Evolutionary conservation across 768 basidiomycete species (phyloP), one percentile per base, ranked within the genome.

Genomic region (Crassisporium funariophilum): DNA sequence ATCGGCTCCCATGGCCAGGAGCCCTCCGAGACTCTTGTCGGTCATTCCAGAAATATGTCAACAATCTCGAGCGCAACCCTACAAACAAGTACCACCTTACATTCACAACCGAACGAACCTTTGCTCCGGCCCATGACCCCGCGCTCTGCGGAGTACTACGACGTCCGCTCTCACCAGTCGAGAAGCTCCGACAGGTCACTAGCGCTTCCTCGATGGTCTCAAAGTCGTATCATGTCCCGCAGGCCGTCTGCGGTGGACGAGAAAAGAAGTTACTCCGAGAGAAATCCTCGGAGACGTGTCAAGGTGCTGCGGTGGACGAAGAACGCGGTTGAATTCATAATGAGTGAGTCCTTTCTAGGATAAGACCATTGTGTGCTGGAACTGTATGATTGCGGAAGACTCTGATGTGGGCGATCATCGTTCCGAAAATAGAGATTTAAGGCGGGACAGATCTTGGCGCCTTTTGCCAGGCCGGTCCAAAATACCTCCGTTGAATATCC

Each of bases 1-100:
- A 74, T 79, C 54, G 69, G 75, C 24, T 63, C 79, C 46, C 78
- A 78, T 59, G 51, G 67, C 31, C 61, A 70, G 21, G 77, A 77
- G 40, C 40, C 58, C 5, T 53, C 63, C 22, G 66, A 62, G 29
- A 56, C 54, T 11, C 54, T 56, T 38, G 71, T 73, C 6, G 62
- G 64, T 11, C 79, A 80, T 52, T 73, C 74, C 7, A 70, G 73
- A 44, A 66, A 68, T 54, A 53, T 65, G 1, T 74, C 73, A 1
- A 68, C 69, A 1, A 49, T 67, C 31, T 74, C 74, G 2, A 68
- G 61, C 33, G 59, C 56, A 10, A 76, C 74, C 9, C 59, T 73
- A 22, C 69, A 68, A 24, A 64, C 71, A 17, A 68, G 58, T 47
- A 64, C 65, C 20, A 72, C 73, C 4, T 66, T 71, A 13, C 59